phyloP scores from a whole-genome alignment of 257 asterid species.

The Phtheirospermum japonicum region DNA sequence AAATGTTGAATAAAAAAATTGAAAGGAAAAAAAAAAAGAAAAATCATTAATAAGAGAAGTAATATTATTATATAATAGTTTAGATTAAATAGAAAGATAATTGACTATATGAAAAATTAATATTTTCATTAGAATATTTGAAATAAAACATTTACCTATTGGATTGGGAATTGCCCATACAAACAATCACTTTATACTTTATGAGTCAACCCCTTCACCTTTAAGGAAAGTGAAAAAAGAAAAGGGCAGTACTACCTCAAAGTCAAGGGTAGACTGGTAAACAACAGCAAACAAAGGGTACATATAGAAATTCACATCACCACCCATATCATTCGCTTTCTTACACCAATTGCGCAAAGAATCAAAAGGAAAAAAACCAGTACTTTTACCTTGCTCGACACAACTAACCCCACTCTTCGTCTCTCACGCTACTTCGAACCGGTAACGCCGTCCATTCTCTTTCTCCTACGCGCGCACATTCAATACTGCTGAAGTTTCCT shows the following conservation, averaged over 20 bases:
- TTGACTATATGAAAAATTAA: too few species aligned
- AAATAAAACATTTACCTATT: too few species aligned
- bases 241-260: background rate
- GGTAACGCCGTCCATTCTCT: conserved; percentile 18
- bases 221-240: too few species aligned
- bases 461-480: background rate
- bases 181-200: too few species aligned
- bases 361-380: conserved; percentile 9
- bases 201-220: background rate
- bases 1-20: too few species aligned
- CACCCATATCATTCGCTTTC: conserved; percentile 17
- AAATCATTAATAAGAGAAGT: too few species aligned
- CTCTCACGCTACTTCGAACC: conserved; percentile 27
- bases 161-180: too few species aligned
- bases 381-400: background rate
- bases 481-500: background rate
- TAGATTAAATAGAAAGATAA: too few species aligned
- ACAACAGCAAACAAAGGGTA: background rate
- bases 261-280: conserved; percentile 8
- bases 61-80: too few species aligned
- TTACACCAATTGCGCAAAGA: conserved; percentile 27
- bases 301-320: background rate
- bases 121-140: too few species aligned
- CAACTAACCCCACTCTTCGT: conserved; percentile 24
- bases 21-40: too few species aligned